These are phyloP conservation scores for Colletotrichum sansevieriae DNA, from an alignment of 2,329 filamentous ascomycete species.

Conservation along the genomic window DNA sequence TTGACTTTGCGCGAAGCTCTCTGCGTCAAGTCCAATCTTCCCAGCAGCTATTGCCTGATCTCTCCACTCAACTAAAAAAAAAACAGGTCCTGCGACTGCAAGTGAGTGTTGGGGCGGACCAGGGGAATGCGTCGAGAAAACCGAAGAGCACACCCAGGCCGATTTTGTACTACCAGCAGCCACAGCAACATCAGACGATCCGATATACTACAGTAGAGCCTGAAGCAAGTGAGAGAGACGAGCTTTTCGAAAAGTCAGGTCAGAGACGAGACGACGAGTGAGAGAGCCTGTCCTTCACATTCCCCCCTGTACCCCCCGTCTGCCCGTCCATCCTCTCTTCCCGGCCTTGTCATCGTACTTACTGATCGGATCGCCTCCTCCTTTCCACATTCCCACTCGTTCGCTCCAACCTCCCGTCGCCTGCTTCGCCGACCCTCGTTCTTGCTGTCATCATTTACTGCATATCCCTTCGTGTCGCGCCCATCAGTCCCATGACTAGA, in stretches of 20 bases:
- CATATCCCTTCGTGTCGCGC: slow-evolving; percentile 34
- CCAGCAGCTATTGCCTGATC: slow-evolving; percentile 35
- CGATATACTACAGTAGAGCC: background rate
- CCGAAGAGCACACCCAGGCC: slow-evolving; percentile 14
- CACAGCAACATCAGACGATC: no score
- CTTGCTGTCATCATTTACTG: slow-evolving; percentile 39
- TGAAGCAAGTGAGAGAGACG: background rate
- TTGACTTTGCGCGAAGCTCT: slow-evolving; percentile 29
- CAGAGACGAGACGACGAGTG: background rate
- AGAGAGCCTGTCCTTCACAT: background rate
- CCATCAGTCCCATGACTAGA: slow-evolving; percentile 30
- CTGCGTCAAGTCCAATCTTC: slow-evolving; percentile 32
- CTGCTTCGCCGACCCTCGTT: slow-evolving; percentile 39
- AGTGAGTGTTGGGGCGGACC: slow-evolving; percentile 7
- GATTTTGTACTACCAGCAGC: background rate
- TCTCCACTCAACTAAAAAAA: slow-evolving; percentile 34
- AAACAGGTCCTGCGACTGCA: slow-evolving; percentile 27
- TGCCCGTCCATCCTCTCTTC: background rate
- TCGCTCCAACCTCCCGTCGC: slow-evolving; percentile 39
- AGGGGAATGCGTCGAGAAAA: slow-evolving; percentile 26
- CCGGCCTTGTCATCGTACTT: slow-evolving; percentile 5
- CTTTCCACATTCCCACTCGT: slow-evolving; percentile 41
- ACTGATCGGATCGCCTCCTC: slow-evolving; percentile 39
- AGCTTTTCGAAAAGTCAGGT: background rate
- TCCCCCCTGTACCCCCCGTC: background rate